Evolutionary conservation across 768 basidiomycete genomes (phyloP).

Genomic region (Pleurotus tuoliensis): DNA sequence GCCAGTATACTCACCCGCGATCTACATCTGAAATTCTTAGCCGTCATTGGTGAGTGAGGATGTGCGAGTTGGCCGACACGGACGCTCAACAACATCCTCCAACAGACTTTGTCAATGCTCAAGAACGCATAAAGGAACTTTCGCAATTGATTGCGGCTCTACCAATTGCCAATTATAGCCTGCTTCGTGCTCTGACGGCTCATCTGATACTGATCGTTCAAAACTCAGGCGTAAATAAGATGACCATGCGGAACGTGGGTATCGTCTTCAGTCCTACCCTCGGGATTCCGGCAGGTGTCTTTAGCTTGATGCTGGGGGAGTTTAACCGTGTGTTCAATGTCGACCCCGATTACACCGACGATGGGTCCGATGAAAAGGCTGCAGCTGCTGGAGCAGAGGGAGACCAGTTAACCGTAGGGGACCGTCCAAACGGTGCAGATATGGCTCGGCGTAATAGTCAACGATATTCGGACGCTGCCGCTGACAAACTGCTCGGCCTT

Average conservation of each 20-base stretch:
- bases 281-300: slow-evolving; percentile 96
- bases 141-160: slow-evolving; percentile 81
- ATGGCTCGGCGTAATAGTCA: slow-evolving; percentile 69
- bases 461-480: slow-evolving; percentile 79
- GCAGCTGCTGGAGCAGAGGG: slow-evolving; percentile 22
- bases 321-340: slow-evolving; percentile 94
- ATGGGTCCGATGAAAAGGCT: slow-evolving; percentile 27
- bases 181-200: slow-evolving; percentile 90
- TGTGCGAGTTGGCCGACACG: slow-evolving; percentile 1
- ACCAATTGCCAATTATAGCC: slow-evolving; percentile 89
- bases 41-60: slow-evolving; percentile 78
- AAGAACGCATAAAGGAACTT: slow-evolving; percentile 86
- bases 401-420: slow-evolving; percentile 17
- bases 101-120: slow-evolving; percentile 82
- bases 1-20: slow-evolving; percentile 90
- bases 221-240: slow-evolving; percentile 89
- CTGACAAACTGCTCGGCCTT: slow-evolving; percentile 68
- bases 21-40: slow-evolving; percentile 84
- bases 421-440: slow-evolving; percentile 32
- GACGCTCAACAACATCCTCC: slow-evolving; percentile 11
- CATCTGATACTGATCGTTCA: slow-evolving; percentile 94
- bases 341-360: slow-evolving; percentile 42
- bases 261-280: slow-evolving; percentile 98
- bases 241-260: slow-evolving; percentile 98
- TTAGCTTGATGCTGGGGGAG: slow-evolving; percentile 90